Percentiles rank a stretch among this genome's conserved stretches.
These are phyloP conservation scores for Aspergillus latus DNA, from an alignment of 2,329 filamentous ascomycete genomes.

Conservation along the genomic window DNA sequence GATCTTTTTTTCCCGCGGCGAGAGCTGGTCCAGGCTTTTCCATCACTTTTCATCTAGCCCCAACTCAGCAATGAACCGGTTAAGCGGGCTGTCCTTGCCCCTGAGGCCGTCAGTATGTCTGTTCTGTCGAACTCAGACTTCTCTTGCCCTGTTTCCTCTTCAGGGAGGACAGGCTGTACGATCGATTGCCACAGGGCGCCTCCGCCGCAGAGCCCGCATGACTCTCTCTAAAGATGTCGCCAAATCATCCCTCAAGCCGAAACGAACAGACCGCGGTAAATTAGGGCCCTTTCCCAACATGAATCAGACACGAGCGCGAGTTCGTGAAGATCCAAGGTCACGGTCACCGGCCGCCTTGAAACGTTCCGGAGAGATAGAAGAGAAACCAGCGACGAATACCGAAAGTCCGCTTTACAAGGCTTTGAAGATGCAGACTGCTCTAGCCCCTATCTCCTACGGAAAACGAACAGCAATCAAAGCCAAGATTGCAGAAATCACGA, in stretches of 20 bases:
- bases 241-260: constrained; percentile 33
- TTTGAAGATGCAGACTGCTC: constrained; percentile 85
- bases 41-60: not conserved
- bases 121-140: constrained; percentile 32
- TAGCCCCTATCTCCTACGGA: constrained; percentile 75
- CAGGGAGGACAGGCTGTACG: constrained; percentile 32
- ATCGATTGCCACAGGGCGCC: constrained; percentile 32
- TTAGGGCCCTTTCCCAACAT: constrained; percentile 60
- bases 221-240: constrained; percentile 36
- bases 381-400: constrained; percentile 43
- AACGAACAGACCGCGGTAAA: constrained; percentile 42
- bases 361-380: constrained; percentile 37
- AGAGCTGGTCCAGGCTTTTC: constrained; percentile 1
- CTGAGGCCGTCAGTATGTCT: constrained; percentile 33
- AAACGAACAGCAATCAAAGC: constrained; percentile 63
- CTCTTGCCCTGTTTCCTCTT: constrained; percentile 14
- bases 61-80: constrained; percentile 19
- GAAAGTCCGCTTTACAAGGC: constrained; percentile 67
- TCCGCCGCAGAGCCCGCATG: constrained; percentile 40
- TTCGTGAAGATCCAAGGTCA: constrained; percentile 41
- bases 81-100: constrained; percentile 32
- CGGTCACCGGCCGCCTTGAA: constrained; percentile 45
- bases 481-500: constrained; percentile 64
- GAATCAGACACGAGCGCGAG: constrained; percentile 54
- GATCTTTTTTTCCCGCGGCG: constrained; percentile 14